Evolutionary conservation across 202 grass and related monocot genomes (phyloP).

Genomic region (Sporobolus alterniflorus): DNA sequence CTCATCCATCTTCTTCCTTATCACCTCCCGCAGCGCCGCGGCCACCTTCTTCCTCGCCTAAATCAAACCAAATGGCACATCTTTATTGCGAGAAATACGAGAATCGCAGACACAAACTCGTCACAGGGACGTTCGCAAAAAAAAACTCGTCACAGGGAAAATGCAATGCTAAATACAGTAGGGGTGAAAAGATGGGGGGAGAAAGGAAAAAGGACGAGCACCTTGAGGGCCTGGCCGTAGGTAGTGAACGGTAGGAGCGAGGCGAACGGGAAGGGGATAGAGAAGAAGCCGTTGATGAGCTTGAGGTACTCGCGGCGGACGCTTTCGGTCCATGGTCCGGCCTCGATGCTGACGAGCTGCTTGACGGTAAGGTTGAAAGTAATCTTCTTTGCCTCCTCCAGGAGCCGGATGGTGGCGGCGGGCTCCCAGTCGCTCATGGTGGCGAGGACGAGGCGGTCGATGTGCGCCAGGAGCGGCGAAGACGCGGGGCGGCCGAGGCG

Average conservation of each 20-base stretch:
- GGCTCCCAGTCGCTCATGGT: slow-evolving; percentile 67
- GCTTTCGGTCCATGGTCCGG: slow-evolving; percentile 75
- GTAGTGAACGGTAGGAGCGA: slow-evolving; percentile 80
- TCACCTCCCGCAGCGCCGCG: slow-evolving; percentile 77
- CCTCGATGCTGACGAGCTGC: slow-evolving; percentile 92
- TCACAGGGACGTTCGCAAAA: background rate
- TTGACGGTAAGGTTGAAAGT: slow-evolving; percentile 92
- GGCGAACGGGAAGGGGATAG: slow-evolving; percentile 78
- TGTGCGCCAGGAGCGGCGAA: slow-evolving; percentile 60
- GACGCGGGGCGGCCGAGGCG: slow-evolving; percentile 73
- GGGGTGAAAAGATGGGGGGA: background rate
- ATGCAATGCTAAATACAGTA: background rate
- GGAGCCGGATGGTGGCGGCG: slow-evolving; percentile 55
- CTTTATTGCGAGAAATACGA: background rate
- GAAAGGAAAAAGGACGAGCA: slow-evolving; percentile 13
- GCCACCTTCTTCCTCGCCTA: slow-evolving; percentile 97
- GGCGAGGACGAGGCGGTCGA: slow-evolving; percentile 69
- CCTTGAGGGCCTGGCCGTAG: slow-evolving; percentile 94
- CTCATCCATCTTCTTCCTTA: slow-evolving; percentile 77
- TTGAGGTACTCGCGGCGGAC: slow-evolving; percentile 78
- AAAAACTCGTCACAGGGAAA: background rate
- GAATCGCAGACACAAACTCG: too few species aligned
- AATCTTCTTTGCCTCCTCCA: slow-evolving; percentile 95
- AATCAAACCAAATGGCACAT: background rate
- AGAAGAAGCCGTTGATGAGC: slow-evolving; percentile 96